Percentiles rank a stretch among this genome's conserved stretches.
Evolutionary conservation across 1,284 basidiomycete genomes (phyloP).

Genomic region (Ceratobasidium sp.): DNA sequence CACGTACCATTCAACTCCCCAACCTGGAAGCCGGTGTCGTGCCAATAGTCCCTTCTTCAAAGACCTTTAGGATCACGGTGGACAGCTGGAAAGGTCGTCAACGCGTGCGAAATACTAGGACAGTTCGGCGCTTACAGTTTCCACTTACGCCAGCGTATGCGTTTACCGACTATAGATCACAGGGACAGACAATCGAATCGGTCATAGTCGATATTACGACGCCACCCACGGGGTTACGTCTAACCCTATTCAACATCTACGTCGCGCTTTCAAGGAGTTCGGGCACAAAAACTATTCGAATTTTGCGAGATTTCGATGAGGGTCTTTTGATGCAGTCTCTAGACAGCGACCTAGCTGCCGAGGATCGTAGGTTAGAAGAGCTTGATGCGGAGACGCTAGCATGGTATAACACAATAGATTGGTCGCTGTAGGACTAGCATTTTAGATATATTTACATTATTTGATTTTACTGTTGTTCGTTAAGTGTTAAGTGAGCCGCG

Average conservation of each 20-base stretch:
- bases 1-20: neutral
- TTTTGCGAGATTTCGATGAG: no score
- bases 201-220: conserved; percentile 1
- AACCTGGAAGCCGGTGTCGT: neutral
- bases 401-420: no score
- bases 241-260: neutral
- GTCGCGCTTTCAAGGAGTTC: no score
- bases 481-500: no score
- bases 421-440: no score
- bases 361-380: no score
- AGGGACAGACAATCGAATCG: neutral
- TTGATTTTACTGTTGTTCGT: no score
- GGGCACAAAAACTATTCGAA: no score
- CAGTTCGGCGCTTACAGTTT: neutral
- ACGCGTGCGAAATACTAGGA: neutral
- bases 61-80: neutral
- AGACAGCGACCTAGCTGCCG: no score
- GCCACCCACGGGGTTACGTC: neutral
- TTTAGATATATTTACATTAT: no score
- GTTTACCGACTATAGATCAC: conserved; percentile 30
- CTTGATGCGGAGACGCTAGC: no score
- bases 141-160: neutral
- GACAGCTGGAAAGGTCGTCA: neutral
- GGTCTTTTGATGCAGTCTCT: no score
- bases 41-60: neutral